Evolutionary conservation across 345 rosid species (phyloP).

Genomic region (Cardamine occulta): DNA sequence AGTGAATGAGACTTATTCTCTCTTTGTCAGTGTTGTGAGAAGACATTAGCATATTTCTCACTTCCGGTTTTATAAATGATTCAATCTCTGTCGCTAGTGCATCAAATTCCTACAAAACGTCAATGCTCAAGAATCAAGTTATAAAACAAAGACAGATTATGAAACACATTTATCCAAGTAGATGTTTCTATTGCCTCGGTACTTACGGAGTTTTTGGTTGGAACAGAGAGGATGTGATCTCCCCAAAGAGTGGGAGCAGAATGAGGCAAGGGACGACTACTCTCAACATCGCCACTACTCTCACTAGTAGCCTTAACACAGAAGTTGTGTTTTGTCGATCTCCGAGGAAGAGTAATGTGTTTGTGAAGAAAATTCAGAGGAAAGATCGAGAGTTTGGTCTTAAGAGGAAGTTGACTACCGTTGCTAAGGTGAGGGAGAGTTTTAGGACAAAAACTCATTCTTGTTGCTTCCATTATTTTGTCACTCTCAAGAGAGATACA

Average conservation of each 20-base stretch:
- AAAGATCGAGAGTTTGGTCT: background rate
- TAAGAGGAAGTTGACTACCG: background rate
- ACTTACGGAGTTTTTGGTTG: background rate
- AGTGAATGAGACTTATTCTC: background rate
- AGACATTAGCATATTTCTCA: background rate
- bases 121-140: background rate
- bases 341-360: background rate
- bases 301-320: background rate
- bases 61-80: background rate
- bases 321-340: background rate
- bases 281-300: background rate
- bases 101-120: background rate
- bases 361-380: background rate
- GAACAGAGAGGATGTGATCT: background rate
- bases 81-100: background rate
- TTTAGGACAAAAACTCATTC: background rate
- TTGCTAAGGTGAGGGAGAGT: background rate
- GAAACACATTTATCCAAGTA: no score
- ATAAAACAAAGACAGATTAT: no score
- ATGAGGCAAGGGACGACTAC: background rate
- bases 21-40: background rate
- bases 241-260: background rate
- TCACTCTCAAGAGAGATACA: background rate
- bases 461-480: background rate
- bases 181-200: background rate